Evolutionary conservation across 2,329 filamentous ascomycete genomes (phyloP).

Genomic region (Sporothrix protearum): DNA sequence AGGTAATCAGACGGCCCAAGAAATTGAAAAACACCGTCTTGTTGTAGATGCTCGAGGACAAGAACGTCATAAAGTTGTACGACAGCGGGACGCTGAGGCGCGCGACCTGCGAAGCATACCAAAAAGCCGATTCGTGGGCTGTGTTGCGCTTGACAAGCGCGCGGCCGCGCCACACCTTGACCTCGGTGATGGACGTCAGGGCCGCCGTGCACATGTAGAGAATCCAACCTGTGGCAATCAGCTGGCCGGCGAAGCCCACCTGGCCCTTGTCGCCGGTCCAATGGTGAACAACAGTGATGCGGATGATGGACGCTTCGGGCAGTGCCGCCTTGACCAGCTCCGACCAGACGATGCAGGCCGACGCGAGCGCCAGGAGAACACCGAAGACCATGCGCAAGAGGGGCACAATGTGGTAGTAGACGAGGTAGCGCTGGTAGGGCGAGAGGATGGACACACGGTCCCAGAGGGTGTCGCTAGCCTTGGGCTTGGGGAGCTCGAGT

Average conservation of each 20-base stretch:
- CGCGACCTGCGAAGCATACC: constrained; percentile 91
- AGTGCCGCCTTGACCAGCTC: constrained; percentile 83
- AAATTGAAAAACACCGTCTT: constrained; percentile 85
- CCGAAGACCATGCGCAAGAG: constrained; percentile 62
- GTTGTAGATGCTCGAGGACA: constrained; percentile 67
- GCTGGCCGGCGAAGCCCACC: constrained; percentile 81
- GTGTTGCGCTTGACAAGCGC: constrained; percentile 88
- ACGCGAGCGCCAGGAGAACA: constrained; percentile 68
- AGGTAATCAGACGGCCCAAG: constrained; percentile 74
- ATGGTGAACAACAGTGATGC: constrained; percentile 68
- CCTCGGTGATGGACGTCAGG: constrained; percentile 80
- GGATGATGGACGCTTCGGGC: constrained; percentile 68
- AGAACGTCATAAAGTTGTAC: constrained; percentile 94
- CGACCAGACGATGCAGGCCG: constrained; percentile 84
- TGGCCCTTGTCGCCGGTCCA: constrained; percentile 66
- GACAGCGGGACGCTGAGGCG: constrained; percentile 87
- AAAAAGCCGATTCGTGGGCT: constrained; percentile 87
- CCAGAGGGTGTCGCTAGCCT: constrained; percentile 53
- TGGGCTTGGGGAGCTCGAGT: constrained; percentile 65
- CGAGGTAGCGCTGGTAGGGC: constrained; percentile 75
- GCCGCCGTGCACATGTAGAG: constrained; percentile 94
- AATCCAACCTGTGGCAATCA: constrained; percentile 82
- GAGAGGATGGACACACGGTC: constrained; percentile 62
- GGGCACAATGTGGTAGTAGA: constrained; percentile 72
- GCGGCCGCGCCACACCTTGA: constrained; percentile 95